Conservation (phyloP, 257 asterid genomes). For the Verbena officinalis region DNA sequence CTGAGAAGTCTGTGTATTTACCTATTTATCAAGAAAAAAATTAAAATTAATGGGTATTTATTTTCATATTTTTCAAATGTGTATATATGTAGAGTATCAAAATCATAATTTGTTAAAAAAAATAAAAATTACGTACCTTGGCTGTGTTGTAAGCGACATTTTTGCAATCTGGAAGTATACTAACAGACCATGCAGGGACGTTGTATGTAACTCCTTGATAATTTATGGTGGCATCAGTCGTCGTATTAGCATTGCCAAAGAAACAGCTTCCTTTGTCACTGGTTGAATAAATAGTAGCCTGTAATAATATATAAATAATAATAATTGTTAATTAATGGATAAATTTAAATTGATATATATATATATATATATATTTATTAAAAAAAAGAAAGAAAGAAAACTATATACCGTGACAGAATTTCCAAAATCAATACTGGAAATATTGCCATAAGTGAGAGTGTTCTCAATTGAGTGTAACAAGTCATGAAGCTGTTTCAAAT, state of each 20-base stretch:
- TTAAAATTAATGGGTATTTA: neutral
- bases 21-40: constrained; percentile 26
- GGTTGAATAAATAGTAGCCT: constrained; percentile 41
- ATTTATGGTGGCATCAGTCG: constrained; percentile 40
- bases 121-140: constrained; percentile 25
- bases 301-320: neutral
- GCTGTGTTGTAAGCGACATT: constrained; percentile 62
- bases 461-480: constrained; percentile 48
- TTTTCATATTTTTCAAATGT: neutral
- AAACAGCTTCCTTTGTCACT: constrained; percentile 48
- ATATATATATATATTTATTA: no score
- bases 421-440: constrained; percentile 36
- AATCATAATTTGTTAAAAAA: neutral
- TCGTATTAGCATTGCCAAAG: constrained; percentile 45
- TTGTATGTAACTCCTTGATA: constrained; percentile 35
- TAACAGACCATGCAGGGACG: constrained; percentile 77
- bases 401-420: constrained; percentile 43
- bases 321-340: neutral
- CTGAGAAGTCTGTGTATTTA: constrained; percentile 54
- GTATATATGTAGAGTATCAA: no score
- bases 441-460: constrained; percentile 47
- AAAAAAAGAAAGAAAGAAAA: no score
- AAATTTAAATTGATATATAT: no score
- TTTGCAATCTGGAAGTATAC: constrained; percentile 61
- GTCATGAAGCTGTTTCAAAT: constrained; percentile 60